These are phyloP conservation scores for Neurospora sp. DNA, from an alignment of 495 filamentous ascomycete genomes.

Conservation along the genomic window DNA sequence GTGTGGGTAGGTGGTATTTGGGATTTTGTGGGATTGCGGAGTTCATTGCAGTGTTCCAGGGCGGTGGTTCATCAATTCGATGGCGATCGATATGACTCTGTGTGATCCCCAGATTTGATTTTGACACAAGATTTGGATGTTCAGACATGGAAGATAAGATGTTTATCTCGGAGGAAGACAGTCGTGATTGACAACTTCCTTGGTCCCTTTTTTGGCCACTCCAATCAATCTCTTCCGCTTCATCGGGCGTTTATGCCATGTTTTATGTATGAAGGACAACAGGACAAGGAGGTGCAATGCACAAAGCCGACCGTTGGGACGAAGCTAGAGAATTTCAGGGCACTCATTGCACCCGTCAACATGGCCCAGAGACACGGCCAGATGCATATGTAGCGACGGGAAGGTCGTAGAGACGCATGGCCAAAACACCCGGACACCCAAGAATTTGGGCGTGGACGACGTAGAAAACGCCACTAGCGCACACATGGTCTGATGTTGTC, in stretches of 20 bases:
- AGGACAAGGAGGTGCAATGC: background rate
- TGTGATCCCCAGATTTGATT: background rate
- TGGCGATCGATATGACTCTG: background rate
- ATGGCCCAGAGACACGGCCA: background rate
- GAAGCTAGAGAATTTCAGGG: background rate
- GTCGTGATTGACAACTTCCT: background rate
- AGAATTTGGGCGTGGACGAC: background rate
- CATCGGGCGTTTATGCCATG: background rate
- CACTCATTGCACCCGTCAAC: background rate
- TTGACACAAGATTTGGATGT: background rate
- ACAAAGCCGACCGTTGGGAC: background rate
- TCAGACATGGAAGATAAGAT: background rate
- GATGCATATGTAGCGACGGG: background rate
- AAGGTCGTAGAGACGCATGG: background rate
- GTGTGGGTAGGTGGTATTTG: background rate
- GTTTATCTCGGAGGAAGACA: background rate
- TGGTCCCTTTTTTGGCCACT: background rate
- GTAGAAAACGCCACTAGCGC: background rate
- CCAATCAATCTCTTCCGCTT: background rate
- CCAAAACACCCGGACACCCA: background rate
- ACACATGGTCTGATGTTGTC: background rate
- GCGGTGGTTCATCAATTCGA: background rate
- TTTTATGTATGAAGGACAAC: background rate
- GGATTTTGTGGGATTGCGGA: background rate
- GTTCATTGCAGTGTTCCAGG: background rate